A percentile compares a stretch with the other conserved stretches of the same genome.
Conservation (phyloP, 2,329 filamentous ascomycete genomes). For the Allantophomopsis lycopodina region DNA sequence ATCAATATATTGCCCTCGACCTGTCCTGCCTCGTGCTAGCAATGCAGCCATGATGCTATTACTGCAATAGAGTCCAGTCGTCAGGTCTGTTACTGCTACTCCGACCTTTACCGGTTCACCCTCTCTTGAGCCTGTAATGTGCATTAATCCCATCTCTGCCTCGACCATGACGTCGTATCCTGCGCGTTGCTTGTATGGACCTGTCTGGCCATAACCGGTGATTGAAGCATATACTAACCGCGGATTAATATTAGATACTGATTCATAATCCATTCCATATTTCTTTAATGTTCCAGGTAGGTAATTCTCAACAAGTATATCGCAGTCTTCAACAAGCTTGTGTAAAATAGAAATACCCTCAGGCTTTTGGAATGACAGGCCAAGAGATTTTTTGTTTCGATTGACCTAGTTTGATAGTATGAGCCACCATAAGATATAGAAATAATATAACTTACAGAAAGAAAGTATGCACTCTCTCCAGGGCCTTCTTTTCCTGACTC, state of each 20-base stretch:
- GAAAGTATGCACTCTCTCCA: slow-evolving; percentile 90
- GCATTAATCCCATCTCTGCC: slow-evolving; percentile 96
- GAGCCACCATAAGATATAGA: too few species aligned
- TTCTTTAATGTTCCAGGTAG: slow-evolving; percentile 81
- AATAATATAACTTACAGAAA: slow-evolving; percentile 46
- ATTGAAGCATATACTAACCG: slow-evolving; percentile 87
- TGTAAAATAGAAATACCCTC: slow-evolving; percentile 80
- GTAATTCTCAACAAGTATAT: slow-evolving; percentile 95
- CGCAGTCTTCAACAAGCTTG: slow-evolving; percentile 68
- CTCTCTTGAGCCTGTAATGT: slow-evolving; percentile 83
- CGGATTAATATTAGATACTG: slow-evolving; percentile 70
- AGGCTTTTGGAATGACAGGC: slow-evolving; percentile 76
- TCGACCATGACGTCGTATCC: slow-evolving; percentile 99
- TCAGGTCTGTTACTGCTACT: slow-evolving; percentile 91
- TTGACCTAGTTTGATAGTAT: slow-evolving; percentile 50
- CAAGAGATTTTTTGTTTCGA: slow-evolving; percentile 92
- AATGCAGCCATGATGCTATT: slow-evolving; percentile 94
- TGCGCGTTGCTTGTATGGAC: slow-evolving; percentile 73
- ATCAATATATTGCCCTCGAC: slow-evolving; percentile 84
- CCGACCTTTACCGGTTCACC: slow-evolving; percentile 94
- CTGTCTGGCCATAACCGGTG: slow-evolving; percentile 92
- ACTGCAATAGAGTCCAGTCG: slow-evolving; percentile 86
- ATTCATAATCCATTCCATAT: slow-evolving; percentile 81
- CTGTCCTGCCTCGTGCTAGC: slow-evolving; percentile 58
- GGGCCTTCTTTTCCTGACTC: slow-evolving; percentile 48